Evolutionary conservation across 495 filamentous ascomycete species (phyloP).

Genomic region (Extremus antarcticus): DNA sequence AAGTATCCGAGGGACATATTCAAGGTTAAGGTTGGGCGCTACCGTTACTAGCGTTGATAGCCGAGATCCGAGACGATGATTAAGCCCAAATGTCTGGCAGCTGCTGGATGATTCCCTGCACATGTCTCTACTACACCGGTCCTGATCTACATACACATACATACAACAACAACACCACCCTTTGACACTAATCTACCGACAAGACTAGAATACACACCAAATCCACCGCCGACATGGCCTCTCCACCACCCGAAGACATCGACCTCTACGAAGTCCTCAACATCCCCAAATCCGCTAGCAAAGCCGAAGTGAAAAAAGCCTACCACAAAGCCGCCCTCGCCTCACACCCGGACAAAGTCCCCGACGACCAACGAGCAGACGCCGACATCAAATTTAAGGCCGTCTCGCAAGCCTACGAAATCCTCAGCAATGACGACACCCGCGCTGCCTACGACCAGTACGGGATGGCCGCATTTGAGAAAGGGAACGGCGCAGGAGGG

Average conservation of each 20-base stretch:
- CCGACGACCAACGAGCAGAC: constrained; percentile 68
- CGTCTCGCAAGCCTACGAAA: constrained; percentile 90
- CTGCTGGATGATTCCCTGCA: no score
- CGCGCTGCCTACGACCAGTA: constrained; percentile 83
- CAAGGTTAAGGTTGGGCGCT: background rate
- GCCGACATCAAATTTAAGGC: constrained; percentile 86
- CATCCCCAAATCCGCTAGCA: constrained; percentile 55
- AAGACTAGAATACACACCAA: background rate
- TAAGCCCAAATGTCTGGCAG: no score
- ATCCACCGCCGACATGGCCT: constrained; percentile 10
- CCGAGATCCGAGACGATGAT: no score
- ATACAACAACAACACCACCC: background rate
- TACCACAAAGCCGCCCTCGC: constrained; percentile 92
- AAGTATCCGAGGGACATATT: background rate
- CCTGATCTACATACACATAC: no score
- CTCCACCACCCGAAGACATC: constrained; percentile 35
- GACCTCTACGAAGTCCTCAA: constrained; percentile 74
- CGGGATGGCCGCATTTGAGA: constrained; percentile 90
- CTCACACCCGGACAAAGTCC: constrained; percentile 91
- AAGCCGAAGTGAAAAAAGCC: constrained; percentile 88
- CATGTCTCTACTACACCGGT: no score
- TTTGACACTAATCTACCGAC: background rate
- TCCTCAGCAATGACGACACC: constrained; percentile 91
- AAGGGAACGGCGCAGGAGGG: constrained; percentile 34
- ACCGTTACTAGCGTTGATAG: no score